These are phyloP conservation scores for Leccinum ponderosum DNA, from an alignment of 1,284 basidiomycete species.

Conservation along the genomic window DNA sequence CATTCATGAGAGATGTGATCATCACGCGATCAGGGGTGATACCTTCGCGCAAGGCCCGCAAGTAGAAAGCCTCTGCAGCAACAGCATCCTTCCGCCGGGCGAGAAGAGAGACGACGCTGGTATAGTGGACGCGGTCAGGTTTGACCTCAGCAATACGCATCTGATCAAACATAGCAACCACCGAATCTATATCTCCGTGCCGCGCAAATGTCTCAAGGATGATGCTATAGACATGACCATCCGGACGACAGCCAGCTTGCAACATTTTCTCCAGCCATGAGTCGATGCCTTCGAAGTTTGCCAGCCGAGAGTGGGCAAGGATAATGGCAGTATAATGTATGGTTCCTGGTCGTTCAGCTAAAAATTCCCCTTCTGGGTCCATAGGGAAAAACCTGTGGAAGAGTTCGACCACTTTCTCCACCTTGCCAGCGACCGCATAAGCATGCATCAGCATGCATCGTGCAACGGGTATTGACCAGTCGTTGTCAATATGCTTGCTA, in stretches of 20 bases:
- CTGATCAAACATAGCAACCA: constrained; percentile 60
- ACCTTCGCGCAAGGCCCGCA: constrained; percentile 60
- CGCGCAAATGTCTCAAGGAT: constrained; percentile 63
- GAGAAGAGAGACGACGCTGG: constrained; percentile 69
- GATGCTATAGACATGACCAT: constrained; percentile 58
- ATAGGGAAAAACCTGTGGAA: constrained; percentile 58
- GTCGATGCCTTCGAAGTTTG: constrained; percentile 54
- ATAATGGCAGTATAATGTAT: constrained; percentile 60
- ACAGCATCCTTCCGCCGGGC: constrained; percentile 65
- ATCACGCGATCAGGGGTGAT: constrained; percentile 65
- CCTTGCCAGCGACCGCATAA: constrained; percentile 48
- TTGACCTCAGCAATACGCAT: constrained; percentile 54
- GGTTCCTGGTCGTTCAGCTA: constrained; percentile 40
- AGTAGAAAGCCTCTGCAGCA: constrained; percentile 69
- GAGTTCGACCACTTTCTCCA: constrained; percentile 43
- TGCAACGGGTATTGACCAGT: constrained; percentile 34
- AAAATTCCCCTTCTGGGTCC: constrained; percentile 21
- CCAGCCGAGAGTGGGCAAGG: constrained; percentile 51
- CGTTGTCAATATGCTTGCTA: constrained; percentile 34
- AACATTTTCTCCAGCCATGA: constrained; percentile 59
- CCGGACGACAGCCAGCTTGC: constrained; percentile 49
- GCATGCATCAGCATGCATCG: constrained; percentile 53
- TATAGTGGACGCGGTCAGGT: constrained; percentile 63
- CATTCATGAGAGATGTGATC: constrained; percentile 78
- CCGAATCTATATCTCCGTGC: constrained; percentile 55